A percentile compares a stretch with the other conserved stretches of the same genome.
Conservation (phyloP, 1,139 yeast species). For the Hansenula lynferdii region DNA sequence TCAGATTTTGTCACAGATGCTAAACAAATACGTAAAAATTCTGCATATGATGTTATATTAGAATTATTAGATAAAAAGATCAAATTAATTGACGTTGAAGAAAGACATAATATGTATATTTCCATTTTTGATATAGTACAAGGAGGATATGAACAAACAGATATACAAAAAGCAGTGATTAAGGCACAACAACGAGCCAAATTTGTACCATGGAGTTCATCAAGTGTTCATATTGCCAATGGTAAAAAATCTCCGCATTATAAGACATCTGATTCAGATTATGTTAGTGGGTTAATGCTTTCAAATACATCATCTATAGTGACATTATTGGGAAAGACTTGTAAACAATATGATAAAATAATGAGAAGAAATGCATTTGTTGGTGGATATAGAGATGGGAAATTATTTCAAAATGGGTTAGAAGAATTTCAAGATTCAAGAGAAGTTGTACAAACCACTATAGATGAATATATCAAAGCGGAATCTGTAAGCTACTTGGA, state of each 20-base stretch:
- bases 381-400: constrained; percentile 61
- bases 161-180: constrained; percentile 72
- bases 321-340: constrained; percentile 58
- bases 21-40: constrained; percentile 61
- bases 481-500: constrained; percentile 47
- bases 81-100: constrained; percentile 61
- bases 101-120: constrained; percentile 47
- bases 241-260: constrained; percentile 69
- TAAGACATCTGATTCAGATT: constrained; percentile 26
- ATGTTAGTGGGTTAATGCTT: constrained; percentile 67
- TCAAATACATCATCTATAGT: constrained; percentile 74
- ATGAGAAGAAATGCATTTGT: constrained; percentile 81
- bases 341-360: constrained; percentile 75
- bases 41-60: constrained; percentile 80
- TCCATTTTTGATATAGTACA: constrained; percentile 73
- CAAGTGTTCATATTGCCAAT: constrained; percentile 72
- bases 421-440: constrained; percentile 79
- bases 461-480: constrained; percentile 68
- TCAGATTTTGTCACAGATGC: constrained; percentile 54
- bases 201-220: constrained; percentile 86
- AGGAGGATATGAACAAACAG: constrained; percentile 68
- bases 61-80: constrained; percentile 78
- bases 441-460: constrained; percentile 61
- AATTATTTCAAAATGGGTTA: constrained; percentile 56
- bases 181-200: constrained; percentile 74